Base-by-base conservation (phyloP, 2,329 filamentous ascomycete species). In the Fusarium temperatum region DNA sequence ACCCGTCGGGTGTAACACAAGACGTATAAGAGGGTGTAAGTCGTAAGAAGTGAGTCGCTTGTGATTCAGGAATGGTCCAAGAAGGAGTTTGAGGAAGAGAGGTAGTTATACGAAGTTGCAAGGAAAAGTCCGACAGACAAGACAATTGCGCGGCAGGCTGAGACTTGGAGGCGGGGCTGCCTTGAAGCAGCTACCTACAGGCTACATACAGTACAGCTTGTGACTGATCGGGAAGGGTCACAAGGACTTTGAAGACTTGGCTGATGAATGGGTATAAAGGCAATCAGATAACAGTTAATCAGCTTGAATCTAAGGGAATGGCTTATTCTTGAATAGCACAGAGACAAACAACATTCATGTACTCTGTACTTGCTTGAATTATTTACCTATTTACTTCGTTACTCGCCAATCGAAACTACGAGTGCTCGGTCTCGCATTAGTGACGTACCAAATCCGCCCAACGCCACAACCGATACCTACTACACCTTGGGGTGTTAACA, bases 381-480 rank as follows among this genome's bases (percentile, higher is more conserved):
- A 28, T 44, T 26, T 41, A 60, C n/a, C 20, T 51, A 30, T 12
- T 22, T 51, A 30, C 17, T 22, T 28, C 30, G 17, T n/a, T 32
- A 22, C 11, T 54, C 20, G 44, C 24, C 36, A 24, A 35, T 35
- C 13, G 15, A 48, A 36, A 35, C 41, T 32, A n/a, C 51, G 20
- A 30, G 20, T 41, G n/a, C 53, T 64, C 45, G 39, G 44, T 39
- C 24, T 48, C 41, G 48, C 61, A 47, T 44, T 39, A 26, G 65
- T 35, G 53, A 63, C 17, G 56, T 68, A 48, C 56, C 66, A 22
- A 57, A 41, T 63, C 56, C 57, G 63, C 62, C 67, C 47, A 58
- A 76, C 74, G 75, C 75, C 69, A 77, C 71, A 73, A 57, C 75
- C 62, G 61, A 41, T 66, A 56, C 32, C 32, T 35, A 9, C 32